phyloP scores from a whole-genome alignment of 441 rosid genomes.

The Gossypium schwendimanii region DNA sequence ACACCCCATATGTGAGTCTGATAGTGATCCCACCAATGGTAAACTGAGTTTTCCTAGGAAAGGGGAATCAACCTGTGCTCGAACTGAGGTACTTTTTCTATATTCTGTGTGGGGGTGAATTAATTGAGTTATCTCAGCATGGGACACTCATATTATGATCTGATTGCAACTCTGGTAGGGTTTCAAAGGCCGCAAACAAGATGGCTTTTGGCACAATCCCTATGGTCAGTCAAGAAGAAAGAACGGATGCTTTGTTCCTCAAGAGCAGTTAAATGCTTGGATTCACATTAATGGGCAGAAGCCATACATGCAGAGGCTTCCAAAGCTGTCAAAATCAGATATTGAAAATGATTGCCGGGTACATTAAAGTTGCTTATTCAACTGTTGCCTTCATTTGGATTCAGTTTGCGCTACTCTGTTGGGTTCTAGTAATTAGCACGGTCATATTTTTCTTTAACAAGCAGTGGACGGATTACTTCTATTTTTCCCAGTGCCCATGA shows the following conservation, averaged over 20 bases:
- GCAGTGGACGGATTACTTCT: neutral
- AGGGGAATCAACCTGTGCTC: constrained; percentile 36
- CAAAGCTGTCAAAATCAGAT: constrained; percentile 28
- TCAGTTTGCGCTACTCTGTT: neutral
- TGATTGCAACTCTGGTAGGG: constrained; percentile 24
- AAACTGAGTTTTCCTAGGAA: constrained; percentile 17
- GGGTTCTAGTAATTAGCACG: neutral
- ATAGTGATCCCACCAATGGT: constrained; percentile 11
- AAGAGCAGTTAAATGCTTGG: constrained; percentile 60
- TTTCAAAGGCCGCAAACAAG: constrained; percentile 47
- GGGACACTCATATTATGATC: neutral
- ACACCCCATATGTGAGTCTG: constrained; percentile 14
- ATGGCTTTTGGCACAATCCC: constrained; percentile 36
- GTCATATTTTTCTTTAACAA: neutral
- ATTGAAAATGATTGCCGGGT: constrained; percentile 43
- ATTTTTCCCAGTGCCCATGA: neutral
- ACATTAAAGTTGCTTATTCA: constrained; percentile 8
- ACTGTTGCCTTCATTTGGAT: neutral
- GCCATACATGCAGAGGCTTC: constrained; percentile 26
- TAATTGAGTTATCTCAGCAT: neutral
- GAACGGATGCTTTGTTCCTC: constrained; percentile 42
- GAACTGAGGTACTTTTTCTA: constrained; percentile 41
- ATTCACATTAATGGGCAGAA: constrained; percentile 50
- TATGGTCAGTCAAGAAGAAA: constrained; percentile 27
- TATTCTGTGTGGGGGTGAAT: neutral